A percentile compares a stretch with the other conserved stretches of the same genome.
phyloP scores from a whole-genome alignment of 306 rosid genomes.

The Carpinus fangiana region DNA sequence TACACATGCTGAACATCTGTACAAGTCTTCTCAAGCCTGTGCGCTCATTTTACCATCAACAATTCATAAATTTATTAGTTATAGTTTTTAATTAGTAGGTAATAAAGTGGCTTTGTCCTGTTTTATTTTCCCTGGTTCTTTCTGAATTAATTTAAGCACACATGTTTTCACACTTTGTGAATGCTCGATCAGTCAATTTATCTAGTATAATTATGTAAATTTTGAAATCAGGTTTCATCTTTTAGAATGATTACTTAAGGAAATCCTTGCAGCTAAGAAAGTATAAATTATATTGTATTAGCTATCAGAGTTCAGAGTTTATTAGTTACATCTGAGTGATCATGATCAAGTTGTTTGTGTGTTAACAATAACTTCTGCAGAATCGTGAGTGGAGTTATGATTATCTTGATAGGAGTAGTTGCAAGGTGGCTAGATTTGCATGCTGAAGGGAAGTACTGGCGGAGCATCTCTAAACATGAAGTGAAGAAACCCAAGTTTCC shows the following conservation, averaged over 20 bases:
- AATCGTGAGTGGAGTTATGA: constrained; percentile 73
- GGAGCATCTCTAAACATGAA: constrained; percentile 53
- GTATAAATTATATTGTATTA: background rate
- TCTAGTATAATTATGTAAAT: background rate
- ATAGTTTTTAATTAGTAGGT: too few species aligned
- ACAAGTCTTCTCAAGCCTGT: background rate
- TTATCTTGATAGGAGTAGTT: constrained; percentile 64
- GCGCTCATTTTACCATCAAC: background rate
- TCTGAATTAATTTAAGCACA: background rate
- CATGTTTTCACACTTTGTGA: background rate
- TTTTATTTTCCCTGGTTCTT: background rate
- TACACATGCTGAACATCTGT: background rate
- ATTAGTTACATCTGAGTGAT: constrained; percentile 7
- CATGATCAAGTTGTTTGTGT: background rate
- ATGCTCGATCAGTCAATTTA: background rate
- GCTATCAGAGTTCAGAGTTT: background rate
- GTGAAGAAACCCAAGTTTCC: constrained; percentile 48
- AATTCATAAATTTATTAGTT: background rate
- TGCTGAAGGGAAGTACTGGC: constrained; percentile 65
- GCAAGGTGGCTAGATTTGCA: constrained; percentile 70
- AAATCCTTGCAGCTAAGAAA: background rate
- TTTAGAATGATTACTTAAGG: background rate
- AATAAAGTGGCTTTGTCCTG: background rate
- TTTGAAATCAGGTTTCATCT: background rate
- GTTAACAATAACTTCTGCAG: constrained; percentile 44